A percentile compares a stretch with the other conserved stretches of the same genome.
phyloP scores from a whole-genome alignment of 1,139 yeast species.

The Saccharomyces hybrid region DNA sequence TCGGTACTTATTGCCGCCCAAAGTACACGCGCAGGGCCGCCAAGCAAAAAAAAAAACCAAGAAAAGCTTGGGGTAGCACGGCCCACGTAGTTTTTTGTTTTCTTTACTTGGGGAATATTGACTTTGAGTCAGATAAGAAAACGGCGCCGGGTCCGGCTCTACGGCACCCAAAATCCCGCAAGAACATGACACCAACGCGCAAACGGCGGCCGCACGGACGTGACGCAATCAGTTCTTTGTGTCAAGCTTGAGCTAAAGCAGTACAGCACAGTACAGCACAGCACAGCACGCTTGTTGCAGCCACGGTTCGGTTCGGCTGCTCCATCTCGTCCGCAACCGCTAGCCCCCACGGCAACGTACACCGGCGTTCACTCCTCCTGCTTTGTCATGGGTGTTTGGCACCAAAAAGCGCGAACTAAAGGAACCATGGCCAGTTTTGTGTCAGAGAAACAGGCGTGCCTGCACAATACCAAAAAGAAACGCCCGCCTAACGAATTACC shows the following conservation, averaged over 20 bases:
- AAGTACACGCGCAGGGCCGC: background rate
- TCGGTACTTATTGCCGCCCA: background rate
- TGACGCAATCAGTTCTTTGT: background rate
- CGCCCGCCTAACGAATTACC: background rate
- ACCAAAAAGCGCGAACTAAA: background rate
- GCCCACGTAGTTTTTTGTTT: background rate
- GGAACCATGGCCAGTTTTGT: background rate
- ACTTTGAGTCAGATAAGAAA: background rate
- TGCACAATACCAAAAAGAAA: background rate
- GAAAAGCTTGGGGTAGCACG: background rate
- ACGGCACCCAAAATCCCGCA: conserved; percentile 1
- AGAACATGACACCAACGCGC: background rate
- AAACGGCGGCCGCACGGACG: background rate
- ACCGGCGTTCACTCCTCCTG: too few species aligned
- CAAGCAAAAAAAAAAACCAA: background rate
- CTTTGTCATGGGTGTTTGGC: background rate
- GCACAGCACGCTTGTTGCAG: background rate
- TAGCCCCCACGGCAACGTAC: background rate
- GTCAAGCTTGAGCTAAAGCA: background rate
- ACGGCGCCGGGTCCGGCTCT: background rate
- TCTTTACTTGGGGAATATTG: too few species aligned
- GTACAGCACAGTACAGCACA: background rate
- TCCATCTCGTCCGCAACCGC: too few species aligned
- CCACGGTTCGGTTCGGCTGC: background rate
- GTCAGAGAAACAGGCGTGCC: background rate